Evolutionary conservation across 176 grass and related monocot genomes (phyloP), one percentile per base, ranked within the genome.

Genomic region (Eragrostis nindensis): DNA sequence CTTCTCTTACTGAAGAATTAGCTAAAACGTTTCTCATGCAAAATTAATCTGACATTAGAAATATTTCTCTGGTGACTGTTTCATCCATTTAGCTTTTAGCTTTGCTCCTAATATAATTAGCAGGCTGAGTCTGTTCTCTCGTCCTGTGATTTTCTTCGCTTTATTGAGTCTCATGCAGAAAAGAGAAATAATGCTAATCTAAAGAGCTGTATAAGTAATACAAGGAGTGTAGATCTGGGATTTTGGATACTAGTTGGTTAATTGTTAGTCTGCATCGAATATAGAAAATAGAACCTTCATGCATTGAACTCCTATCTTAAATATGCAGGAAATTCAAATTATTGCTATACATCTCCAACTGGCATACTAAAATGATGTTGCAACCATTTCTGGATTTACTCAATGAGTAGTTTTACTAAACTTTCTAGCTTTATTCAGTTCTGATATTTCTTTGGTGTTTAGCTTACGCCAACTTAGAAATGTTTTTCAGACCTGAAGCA

Each of bases 401-500:
- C 49, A 79, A n/a, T 11, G 43, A 70, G 6, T 44, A 30, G 22
- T 24, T 42, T 65, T 42, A 19, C 11, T 36, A 40, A 62, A 13
- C 21, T 78, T 75, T 83, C 17, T 86, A 74, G 32, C 55, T 88
- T 54, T 71, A 48, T 48, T 48, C 62, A 38, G 46, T 19, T 82
- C 64, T 84, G 11, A n/a, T 19, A 75, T 73, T 81, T 66, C 13
- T 48, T 73, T 68, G 5, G 66, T 78, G 74, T 87, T 52, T 85
- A 27, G 36, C 73, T 78, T 25, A 83, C 73, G 50, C n/a, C 54
- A 91, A 91, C 27, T 26, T 80, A 88, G 71, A 91, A 70, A 94
- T 90, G 42, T 11, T 88, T 97, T 92, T 85, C 92, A 98, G 95
- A 85, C 82, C 82, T 64, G 85, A 90, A 88, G 78, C 66, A 70